Base-by-base conservation (phyloP, 2,329 filamentous ascomycete genomes). In the Fusarium duplospermum region DNA sequence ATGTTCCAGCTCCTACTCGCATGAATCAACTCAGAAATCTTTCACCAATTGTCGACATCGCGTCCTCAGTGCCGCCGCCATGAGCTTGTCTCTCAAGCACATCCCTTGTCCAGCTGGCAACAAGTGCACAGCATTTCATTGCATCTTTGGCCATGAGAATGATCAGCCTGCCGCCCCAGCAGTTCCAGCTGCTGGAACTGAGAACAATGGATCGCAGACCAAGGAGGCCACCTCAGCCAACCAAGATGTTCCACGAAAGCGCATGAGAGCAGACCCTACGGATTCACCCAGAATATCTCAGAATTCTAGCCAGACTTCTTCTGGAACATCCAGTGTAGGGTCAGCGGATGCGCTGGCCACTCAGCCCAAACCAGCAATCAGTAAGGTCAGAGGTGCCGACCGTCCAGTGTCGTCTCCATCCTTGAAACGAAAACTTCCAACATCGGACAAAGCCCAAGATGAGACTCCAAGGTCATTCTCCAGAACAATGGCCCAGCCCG, bases 81-180 rank as follows among this genome's bases (percentile, higher is more conserved):
- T 84, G 83, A 83, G 82, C 67, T 69, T 84, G 66, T 76, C 79
- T 56, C 85, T 88, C 70, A 88, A 87, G 74, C 84, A 83, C 67
- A 84, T 89, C 57, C 85, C 86, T 11, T 89, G 87, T 72, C 87
- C 87, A 7, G 86, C 85, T 22, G 87, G 87, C 60, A 81, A 84
- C 56, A 80, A 69, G 3, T 89, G 87, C 75, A 86, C 83, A 10
- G 86, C 87, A 18, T 87, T 87, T 73, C 82, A 85, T 69, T 89
- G 87, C 74, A 83, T 88, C 42, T 89, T 89, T 73, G 84, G 85
- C 31, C 86, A 88, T 72, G 79, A 80, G 36, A 77, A 76, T 22
- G 84, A 87, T 33, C 78, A 77, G 16, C 60, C 77, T 64, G 58
- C 70, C 16, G 69, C 66, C 56, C 40, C 65, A 24, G 45, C 67